These are phyloP conservation scores for Diversispora epigaea DNA, from an alignment of 192 early-diverging fungal genomes.

Conservation along the genomic window DNA sequence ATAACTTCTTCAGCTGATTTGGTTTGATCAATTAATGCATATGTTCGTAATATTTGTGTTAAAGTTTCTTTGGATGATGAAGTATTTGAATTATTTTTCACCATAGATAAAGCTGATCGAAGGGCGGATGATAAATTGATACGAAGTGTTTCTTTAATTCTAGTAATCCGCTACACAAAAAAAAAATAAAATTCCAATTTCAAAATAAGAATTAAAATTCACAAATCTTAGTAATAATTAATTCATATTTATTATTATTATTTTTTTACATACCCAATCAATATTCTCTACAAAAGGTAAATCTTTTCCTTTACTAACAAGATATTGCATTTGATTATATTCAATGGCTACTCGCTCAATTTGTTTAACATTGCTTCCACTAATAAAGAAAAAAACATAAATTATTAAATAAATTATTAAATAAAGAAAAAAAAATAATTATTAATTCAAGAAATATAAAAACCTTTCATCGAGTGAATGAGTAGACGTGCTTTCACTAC, in stretches of 20 bases:
- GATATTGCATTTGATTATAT: conserved; percentile 81
- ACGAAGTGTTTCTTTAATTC: conserved; percentile 73
- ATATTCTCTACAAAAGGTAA: conserved; percentile 71
- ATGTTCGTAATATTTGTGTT: conserved; percentile 71
- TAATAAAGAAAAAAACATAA: conserved; percentile 5
- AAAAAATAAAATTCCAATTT: neutral
- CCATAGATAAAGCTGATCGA: conserved; percentile 44
- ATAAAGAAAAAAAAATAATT: neutral
- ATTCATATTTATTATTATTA: neutral
- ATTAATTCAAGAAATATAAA: conserved; percentile 26
- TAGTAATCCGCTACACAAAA: conserved; percentile 53
- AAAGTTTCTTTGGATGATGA: conserved; percentile 48
- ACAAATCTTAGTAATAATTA: too few species aligned
- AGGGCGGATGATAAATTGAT: conserved; percentile 59
- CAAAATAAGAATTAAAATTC: too few species aligned
- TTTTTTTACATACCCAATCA: conserved; percentile 60
- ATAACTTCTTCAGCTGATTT: conserved; percentile 65
- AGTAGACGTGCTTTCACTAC: conserved; percentile 32
- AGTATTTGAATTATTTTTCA: conserved; percentile 35
- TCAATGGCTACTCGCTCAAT: conserved; percentile 83
- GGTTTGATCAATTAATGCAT: conserved; percentile 70
- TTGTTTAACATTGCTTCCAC: conserved; percentile 61
- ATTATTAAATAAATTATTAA: conserved; percentile 6
- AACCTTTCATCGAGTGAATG: conserved; percentile 31
- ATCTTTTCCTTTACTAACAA: conserved; percentile 60